These are phyloP conservation scores for Cystoderma amianthinum DNA, from an alignment of 768 basidiomycete species.

Conservation along the genomic window DNA sequence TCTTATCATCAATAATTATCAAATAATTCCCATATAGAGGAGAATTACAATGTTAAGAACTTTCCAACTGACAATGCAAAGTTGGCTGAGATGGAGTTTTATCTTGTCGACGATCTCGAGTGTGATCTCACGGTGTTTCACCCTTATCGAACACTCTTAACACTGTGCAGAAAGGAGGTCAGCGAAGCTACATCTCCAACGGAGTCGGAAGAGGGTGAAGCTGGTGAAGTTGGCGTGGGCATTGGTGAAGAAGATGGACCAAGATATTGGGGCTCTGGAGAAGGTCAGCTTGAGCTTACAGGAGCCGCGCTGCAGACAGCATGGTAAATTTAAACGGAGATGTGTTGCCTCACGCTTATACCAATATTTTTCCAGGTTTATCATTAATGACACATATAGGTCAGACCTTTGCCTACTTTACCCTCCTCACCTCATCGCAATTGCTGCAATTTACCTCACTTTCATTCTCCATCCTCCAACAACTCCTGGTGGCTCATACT, in stretches of 20 bases:
- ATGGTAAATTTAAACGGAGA: slow-evolving; percentile 51
- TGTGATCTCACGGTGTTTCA: slow-evolving; percentile 93
- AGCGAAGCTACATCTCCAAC: slow-evolving; percentile 13
- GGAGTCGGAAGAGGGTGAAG: slow-evolving; percentile 41
- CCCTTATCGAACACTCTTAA: slow-evolving; percentile 84
- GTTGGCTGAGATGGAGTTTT: slow-evolving; percentile 99
- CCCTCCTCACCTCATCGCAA: slow-evolving; percentile 91
- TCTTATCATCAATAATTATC: neutral
- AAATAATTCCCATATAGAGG: slow-evolving; percentile 24
- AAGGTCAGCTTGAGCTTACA: slow-evolving; percentile 73
- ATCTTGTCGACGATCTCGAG: slow-evolving; percentile 92
- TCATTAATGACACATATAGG: slow-evolving; percentile 94
- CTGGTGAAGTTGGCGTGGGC: slow-evolving; percentile 49
- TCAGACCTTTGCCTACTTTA: slow-evolving; percentile 91
- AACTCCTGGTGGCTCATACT: neutral
- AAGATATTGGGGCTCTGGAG: slow-evolving; percentile 75
- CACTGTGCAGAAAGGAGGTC: slow-evolving; percentile 51
- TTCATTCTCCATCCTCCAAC: slow-evolving; percentile 65
- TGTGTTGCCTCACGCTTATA: neutral
- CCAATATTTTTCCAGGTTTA: slow-evolving; percentile 52
- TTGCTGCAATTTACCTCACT: slow-evolving; percentile 87
- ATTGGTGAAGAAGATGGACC: slow-evolving; percentile 43
- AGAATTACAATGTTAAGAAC: slow-evolving; percentile 67
- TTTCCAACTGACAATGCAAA: slow-evolving; percentile 87
- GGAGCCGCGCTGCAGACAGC: slow-evolving; percentile 79